Base-by-base conservation (phyloP, 371 early-diverging fungal species). In the Mortierella sp. region DNA sequence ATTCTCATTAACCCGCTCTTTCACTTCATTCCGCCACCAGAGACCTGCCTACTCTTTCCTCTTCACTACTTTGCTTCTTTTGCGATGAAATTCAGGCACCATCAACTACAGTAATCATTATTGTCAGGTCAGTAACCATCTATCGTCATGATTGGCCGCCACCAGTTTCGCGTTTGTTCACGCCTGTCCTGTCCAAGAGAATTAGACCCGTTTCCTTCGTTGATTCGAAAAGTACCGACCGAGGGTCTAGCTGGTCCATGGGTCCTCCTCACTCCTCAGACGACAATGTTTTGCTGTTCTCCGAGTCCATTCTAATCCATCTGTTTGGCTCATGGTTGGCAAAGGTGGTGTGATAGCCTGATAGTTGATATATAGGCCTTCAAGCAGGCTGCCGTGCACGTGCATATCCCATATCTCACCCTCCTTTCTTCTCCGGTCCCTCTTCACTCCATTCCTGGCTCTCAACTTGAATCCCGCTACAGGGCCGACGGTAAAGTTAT, bases 381-480 rank as follows among this genome's bases (percentile, higher is more conserved):
- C 16, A 11, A 4, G 14, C 7, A 14, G 55, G 58, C 16, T 55
- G 69, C 69, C 69, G 55, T 69, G 44, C 69, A 69, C 58, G 69
- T 69, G 69, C 55, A 69, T 69, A 16, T 7, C 2, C 8, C 55
- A 0, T 13, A 11, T 58, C 6, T 6, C 26, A 0, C 14, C 16
- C 14, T 14, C 5, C 16, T 31, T 1, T 19, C 7, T 29, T 13
- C 37, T 19, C 6, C 14, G 22, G 34, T 29, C 9, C 58, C 9
- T 34, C 31, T 5, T 7, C 34, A 9, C 19, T 58, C 50, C 50
- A 22, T 24, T 19, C 34, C 58, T 29, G 58, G 34, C 58, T 58
- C 58, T 58, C 58, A 58, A 19, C 16, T 7, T 19, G 58, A 34
- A 58, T 58, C 37, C 9, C 58, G 16, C 58, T 9, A 58, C 37